A percentile compares a stretch with the other conserved stretches of the same genome.
Evolutionary conservation across 1,139 yeast species (phyloP).

Genomic region (Saccharomyces hybrid): DNA sequence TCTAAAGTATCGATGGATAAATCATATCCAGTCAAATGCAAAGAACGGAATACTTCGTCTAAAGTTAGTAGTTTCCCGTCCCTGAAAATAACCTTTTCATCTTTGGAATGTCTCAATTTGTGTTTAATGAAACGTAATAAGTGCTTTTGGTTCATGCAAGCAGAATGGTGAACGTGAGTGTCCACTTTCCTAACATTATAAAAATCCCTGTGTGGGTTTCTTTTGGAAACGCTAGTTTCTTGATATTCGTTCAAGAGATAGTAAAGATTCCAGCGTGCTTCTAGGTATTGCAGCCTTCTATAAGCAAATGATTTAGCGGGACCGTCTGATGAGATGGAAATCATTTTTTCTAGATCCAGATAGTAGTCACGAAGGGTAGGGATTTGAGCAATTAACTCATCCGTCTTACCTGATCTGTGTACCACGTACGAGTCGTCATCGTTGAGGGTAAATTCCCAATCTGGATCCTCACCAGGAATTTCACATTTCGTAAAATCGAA

Average conservation of each 20-base stretch:
- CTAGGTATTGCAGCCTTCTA: constrained; percentile 84
- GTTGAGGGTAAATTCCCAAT: constrained; percentile 45
- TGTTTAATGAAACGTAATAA: constrained; percentile 88
- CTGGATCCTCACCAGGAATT: constrained; percentile 55
- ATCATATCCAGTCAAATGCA: constrained; percentile 88
- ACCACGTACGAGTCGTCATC: constrained; percentile 66
- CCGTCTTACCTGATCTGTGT: constrained; percentile 34
- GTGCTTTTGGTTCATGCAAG: constrained; percentile 98
- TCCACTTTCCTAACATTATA: constrained; percentile 98
- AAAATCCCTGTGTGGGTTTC: constrained; percentile 91
- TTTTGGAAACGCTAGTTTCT: constrained; percentile 78
- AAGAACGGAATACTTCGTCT: constrained; percentile 79
- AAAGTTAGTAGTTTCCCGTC: constrained; percentile 88
- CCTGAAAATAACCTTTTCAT: constrained; percentile 86
- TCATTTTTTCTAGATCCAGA: constrained; percentile 67
- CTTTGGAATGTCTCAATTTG: constrained; percentile 70
- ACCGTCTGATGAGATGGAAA: constrained; percentile 77
- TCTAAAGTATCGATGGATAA: constrained; percentile 92
- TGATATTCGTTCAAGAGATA: constrained; percentile 82
- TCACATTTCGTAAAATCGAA: constrained; percentile 55
- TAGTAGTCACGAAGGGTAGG: constrained; percentile 82
- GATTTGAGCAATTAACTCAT: constrained; percentile 44
- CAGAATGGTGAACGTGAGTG: constrained; percentile 98
- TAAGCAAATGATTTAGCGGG: constrained; percentile 97
- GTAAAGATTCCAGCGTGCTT: constrained; percentile 94